Evolutionary conservation across 1,139 yeast species (phyloP).

Genomic region (Blastobotrys proliferans): DNA sequence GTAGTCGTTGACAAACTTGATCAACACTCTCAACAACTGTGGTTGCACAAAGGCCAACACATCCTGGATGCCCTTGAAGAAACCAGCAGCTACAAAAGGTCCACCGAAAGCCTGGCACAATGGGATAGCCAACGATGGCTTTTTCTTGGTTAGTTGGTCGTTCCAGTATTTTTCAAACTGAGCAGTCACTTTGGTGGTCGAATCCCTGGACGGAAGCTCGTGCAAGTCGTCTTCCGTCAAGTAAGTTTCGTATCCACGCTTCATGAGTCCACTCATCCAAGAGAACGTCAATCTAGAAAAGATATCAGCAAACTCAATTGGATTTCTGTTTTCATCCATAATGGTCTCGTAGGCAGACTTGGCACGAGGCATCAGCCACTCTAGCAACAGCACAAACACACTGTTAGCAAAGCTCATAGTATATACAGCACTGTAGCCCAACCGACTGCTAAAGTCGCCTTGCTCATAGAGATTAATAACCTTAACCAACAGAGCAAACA

Average conservation of each 20-base stretch:
- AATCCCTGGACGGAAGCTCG: conserved; percentile 63
- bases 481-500: conserved; percentile 41
- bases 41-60: conserved; percentile 83
- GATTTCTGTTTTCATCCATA: conserved; percentile 44
- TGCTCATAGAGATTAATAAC: conserved; percentile 50
- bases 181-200: conserved; percentile 41
- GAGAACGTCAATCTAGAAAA: conserved; percentile 76
- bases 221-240: conserved; percentile 80
- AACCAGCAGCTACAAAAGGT: conserved; percentile 64
- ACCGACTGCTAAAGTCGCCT: conserved; percentile 32
- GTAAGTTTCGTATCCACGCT: conserved; percentile 69
- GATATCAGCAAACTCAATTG: conserved; percentile 77
- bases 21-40: conserved; percentile 69
- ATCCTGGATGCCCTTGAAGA: conserved; percentile 79
- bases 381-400: conserved; percentile 49
- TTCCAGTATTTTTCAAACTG: conserved; percentile 63
- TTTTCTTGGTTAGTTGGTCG: conserved; percentile 37
- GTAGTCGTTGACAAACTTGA: conserved; percentile 79
- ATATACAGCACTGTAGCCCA: conserved; percentile 36
- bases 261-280: conserved; percentile 94
- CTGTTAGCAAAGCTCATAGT: conserved; percentile 50
- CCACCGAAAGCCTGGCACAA: conserved; percentile 66
- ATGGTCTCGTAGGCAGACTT: conserved; percentile 41
- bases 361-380: conserved; percentile 49
- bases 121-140: conserved; percentile 67